Conservation (phyloP, 2,329 filamentous ascomycete species). For the Fusarium decemcellulare region DNA sequence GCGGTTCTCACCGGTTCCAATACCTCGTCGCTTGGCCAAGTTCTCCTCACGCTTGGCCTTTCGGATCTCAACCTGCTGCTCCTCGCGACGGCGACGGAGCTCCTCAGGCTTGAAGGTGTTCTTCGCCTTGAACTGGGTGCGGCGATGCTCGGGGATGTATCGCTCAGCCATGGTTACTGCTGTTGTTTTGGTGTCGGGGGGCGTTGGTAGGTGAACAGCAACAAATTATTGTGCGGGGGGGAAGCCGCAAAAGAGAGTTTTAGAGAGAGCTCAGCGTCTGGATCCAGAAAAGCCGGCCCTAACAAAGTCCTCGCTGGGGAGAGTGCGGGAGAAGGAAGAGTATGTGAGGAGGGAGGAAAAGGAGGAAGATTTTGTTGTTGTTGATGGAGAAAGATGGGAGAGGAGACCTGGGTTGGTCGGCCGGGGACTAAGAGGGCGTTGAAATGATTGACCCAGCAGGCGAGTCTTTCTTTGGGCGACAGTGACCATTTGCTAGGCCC, state of each 20-base stretch:
- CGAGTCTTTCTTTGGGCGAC: constrained; percentile 34
- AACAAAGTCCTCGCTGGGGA: constrained; percentile 27
- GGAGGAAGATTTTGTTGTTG: constrained; percentile 45
- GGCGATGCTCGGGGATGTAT: constrained; percentile 99
- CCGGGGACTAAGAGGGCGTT: constrained; percentile 41
- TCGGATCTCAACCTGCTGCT: constrained; percentile 99
- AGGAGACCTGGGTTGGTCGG: constrained; percentile 40
- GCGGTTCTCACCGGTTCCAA: constrained; percentile 83
- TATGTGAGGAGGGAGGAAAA: constrained; percentile 32
- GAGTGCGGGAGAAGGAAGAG: constrained; percentile 28
- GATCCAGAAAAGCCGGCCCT: constrained; percentile 18
- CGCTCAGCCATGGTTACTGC: constrained; percentile 89
- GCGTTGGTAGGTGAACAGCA: constrained; percentile 45
- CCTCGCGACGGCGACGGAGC: constrained; percentile 96
- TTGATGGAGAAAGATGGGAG: constrained; percentile 44
- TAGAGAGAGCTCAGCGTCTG: constrained; percentile 34
- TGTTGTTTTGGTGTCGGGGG: constrained; percentile 45
- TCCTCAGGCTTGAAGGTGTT: constrained; percentile 99
- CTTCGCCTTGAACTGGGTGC: constrained; percentile 99
- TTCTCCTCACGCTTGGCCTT: constrained; percentile 99
- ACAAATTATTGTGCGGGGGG: constrained; percentile 49
- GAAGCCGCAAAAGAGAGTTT: constrained; percentile 24
- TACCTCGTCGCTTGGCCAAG: constrained; percentile 96
- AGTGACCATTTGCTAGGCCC: constrained; percentile 33
- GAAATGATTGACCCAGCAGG: constrained; percentile 44